Evolutionary conservation across 345 rosid species (phyloP), one percentile per base, ranked within the genome.

Genomic region (Heritiera fomes): DNA sequence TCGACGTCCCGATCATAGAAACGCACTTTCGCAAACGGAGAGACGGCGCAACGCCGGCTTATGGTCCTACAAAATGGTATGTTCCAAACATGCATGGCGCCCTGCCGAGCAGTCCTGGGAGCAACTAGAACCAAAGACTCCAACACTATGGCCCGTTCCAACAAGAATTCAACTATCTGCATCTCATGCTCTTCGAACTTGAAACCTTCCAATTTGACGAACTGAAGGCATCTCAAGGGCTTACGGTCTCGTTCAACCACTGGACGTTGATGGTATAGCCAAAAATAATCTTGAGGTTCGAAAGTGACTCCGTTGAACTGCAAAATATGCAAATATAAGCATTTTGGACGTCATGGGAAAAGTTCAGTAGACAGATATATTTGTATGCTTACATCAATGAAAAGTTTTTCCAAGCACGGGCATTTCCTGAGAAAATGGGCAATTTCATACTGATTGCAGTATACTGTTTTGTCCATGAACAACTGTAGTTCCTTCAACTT

Each of bases 401-500:
- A 80, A 20, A 80, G 38, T 46, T 50, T 80, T 59, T 83, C 75
- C 12, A 82, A 6, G 6, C 2, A 0, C 0, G 73, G 85, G 53
- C 85, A 82, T 28, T 38, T 70, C 32, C 17, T 55, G 45, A 85
- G 32, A 28, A 85, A 75, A 34, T 52, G 6, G 6, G 73, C 71
- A 15, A 82, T 71, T n/a, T 80, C 84, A 38, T 70, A 66, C 5
- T 65, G 4, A 23, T 82, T 78, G 61, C 82, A 82, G 38, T 47
- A 71, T 7, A 2, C 7, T 17, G 64, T 70, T 7, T 70, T 82
- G 46, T 76, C 75, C 82, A 83, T 73, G 14, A 71, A 66, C 43
- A 85, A 3, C 52, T 83, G 85, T 6, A 85, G 52, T 56, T 85
- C 85, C 71, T 17, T 77, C 66, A 80, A 71, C 17, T 71, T 72